A percentile compares a stretch with the other conserved stretches of the same genome.
phyloP scores from a whole-genome alignment of 805 yeast genomes.

The Pichia phayaonensis region DNA sequence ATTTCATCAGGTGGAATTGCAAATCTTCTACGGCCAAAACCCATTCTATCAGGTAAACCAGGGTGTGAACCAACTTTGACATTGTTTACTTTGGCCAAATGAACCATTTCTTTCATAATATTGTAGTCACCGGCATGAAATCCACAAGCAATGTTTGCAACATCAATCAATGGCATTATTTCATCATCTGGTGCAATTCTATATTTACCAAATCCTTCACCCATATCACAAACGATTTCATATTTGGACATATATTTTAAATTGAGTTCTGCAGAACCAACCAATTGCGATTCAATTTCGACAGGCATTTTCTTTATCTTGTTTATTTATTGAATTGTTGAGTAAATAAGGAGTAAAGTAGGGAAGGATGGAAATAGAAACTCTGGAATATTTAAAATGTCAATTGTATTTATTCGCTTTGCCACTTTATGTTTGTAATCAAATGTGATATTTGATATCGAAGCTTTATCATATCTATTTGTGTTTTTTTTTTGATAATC shows the following conservation, averaged over 20 bases:
- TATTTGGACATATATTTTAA: constrained; percentile 20
- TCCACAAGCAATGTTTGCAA: constrained; percentile 36
- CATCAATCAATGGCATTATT: constrained; percentile 32
- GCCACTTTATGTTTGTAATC: neutral
- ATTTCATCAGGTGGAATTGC: constrained; percentile 31
- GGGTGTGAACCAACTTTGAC: constrained; percentile 35
- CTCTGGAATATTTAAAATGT: neutral
- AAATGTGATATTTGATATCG: no score
- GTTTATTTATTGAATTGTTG: no score
- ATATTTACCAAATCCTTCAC: constrained; percentile 33
- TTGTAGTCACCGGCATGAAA: constrained; percentile 35
- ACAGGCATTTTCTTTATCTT: neutral
- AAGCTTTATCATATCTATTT: neutral
- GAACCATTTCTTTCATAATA: constrained; percentile 30
- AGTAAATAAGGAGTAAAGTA: no score
- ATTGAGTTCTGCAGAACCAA: constrained; percentile 16
- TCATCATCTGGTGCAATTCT: constrained; percentile 34
- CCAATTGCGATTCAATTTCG: neutral
- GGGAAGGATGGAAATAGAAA: neutral
- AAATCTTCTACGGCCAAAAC: constrained; percentile 34
- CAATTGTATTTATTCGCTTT: neutral
- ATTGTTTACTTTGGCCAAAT: constrained; percentile 27
- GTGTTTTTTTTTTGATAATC: no score
- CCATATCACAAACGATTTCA: constrained; percentile 31
- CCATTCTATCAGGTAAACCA: constrained; percentile 32